Evolutionary conservation across 495 filamentous ascomycete genomes (phyloP), one percentile per base, ranked within the genome.

Genomic region (Glarea lozoyensis): DNA sequence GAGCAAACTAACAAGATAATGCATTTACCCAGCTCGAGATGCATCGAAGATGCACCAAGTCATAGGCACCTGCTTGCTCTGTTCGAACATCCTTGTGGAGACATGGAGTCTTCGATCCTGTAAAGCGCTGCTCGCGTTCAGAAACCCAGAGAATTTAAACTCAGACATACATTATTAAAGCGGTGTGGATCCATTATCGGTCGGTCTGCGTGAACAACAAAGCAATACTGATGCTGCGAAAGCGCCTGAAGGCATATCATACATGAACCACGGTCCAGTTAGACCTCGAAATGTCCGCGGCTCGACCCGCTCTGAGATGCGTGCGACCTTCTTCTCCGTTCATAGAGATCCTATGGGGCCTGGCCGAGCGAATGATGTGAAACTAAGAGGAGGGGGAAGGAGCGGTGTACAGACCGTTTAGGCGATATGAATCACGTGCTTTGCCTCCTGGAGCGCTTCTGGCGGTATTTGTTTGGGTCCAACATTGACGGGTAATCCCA

Each of bases 41-140:
- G 41, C 27, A 48, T 46, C 52, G 50, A 43, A 17, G 17, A 43
- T 54, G 47, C 52, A 48, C 47, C 33, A 45, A 49, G 33, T 53
- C 40, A 46, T 48, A 42, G 41, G 36, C 23, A 25, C 41, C 21
- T 48, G 27, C 43, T n/a, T 23, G 21, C 11, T 46, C 43, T 25
- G 37, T 45, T 50, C 39, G 36, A 15, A 13, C 18, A 21, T 30
- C 9, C 18, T 29, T 37, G 46, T 29, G 43, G 52, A 41, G 39
- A 43, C 40, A 43, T 50, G 48, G 40, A 43, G 49, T 46, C 51
- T 42, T 25, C 34, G 29, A 27, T 12, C 42, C 20, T 23, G 22
- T 23, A 23, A 3, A 33, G 16, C 31, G n/a, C n/a, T n/a, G n/a
- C n/a, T n/a, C n/a, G n/a, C n/a, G n/a, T n/a, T n/a, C n/a, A n/a